A percentile compares a stretch with the other conserved stretches of the same genome.
Evolutionary conservation across 108 stramenopile genomes (phyloP).

Genomic region (Pseudonitzschia pungens): DNA sequence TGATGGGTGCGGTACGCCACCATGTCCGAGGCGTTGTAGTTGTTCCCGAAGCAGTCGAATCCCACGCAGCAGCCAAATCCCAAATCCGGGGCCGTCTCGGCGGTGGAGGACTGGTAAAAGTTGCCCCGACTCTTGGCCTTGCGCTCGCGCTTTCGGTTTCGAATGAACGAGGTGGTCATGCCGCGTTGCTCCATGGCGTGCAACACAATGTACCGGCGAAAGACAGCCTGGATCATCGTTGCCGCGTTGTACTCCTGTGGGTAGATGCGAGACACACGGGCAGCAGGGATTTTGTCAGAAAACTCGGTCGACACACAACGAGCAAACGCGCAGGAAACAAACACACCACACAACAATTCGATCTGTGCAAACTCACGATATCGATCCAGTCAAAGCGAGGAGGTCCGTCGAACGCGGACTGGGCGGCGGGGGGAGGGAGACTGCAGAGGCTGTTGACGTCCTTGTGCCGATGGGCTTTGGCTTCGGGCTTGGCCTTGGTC

Average conservation of each 20-base stretch:
- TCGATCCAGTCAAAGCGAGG: constrained; percentile 90
- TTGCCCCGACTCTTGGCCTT: constrained; percentile 29
- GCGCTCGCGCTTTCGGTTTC: constrained; percentile 59
- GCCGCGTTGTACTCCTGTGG: constrained; percentile 72
- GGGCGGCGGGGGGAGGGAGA: constrained; percentile 53
- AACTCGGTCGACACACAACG: background rate
- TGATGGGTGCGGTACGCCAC: constrained; percentile 39
- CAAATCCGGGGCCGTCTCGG: constrained; percentile 48
- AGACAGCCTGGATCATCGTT: constrained; percentile 67
- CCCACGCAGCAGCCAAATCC: constrained; percentile 60
- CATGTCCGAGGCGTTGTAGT: constrained; percentile 39
- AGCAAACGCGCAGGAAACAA: too few relatives aligned
- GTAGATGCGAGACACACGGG: background rate
- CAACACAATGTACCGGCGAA: constrained; percentile 55
- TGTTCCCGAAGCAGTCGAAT: constrained; percentile 59
- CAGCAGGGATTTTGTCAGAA: background rate
- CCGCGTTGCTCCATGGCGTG: constrained; percentile 53
- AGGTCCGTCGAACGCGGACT: constrained; percentile 72
- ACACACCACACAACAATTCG: background rate
- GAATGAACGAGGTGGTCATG: constrained; percentile 59
- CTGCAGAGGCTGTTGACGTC: constrained; percentile 8
- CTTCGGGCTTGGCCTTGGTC: background rate
- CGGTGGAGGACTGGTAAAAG: background rate
- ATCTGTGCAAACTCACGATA: constrained; percentile 54
- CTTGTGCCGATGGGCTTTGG: background rate